Percentiles rank a stretch among this genome's conserved stretches.
Conservation (phyloP, 768 basidiomycete species). For the Pisolithus albus region DNA sequence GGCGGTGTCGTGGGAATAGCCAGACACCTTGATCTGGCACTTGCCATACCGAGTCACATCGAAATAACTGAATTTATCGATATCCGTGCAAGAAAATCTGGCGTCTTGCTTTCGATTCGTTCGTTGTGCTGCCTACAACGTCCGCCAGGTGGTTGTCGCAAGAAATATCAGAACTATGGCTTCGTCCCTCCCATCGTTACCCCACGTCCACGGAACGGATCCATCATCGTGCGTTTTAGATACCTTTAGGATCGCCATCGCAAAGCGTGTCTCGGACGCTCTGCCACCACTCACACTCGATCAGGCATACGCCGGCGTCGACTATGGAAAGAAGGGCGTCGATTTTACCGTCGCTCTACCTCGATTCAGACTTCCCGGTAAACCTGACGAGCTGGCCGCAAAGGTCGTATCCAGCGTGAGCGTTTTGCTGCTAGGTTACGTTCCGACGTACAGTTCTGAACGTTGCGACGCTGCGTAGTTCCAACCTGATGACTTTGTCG, state of each 20-base stretch:
- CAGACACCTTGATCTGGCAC: no score
- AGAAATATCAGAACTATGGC: conserved; percentile 19
- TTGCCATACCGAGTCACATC: no score
- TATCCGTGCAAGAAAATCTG: no score
- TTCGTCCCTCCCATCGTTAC: conserved; percentile 33
- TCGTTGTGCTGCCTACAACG: no score
- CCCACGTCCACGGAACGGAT: conserved; percentile 43
- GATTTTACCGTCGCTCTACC: conserved; percentile 91
- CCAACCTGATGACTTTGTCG: conserved; percentile 73
- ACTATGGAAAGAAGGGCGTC: conserved; percentile 88
- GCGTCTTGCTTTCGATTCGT: no score
- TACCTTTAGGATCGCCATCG: conserved; percentile 75
- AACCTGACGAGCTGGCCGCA: conserved; percentile 69
- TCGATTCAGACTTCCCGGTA: conserved; percentile 82
- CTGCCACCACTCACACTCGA: conserved; percentile 61
- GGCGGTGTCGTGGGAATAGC: no score
- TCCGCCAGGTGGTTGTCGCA: neutral
- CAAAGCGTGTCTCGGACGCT: conserved; percentile 59
- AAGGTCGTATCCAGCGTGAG: conserved; percentile 69
- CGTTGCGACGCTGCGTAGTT: conserved; percentile 46
- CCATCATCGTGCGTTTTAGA: conserved; percentile 65
- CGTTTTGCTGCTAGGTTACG: conserved; percentile 5
- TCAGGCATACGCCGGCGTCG: conserved; percentile 77
- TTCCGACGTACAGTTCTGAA: neutral
- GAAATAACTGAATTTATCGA: no score